Evolutionary conservation across 2,329 filamentous ascomycete genomes (phyloP), one percentile per base, ranked within the genome.

Genomic region (Aspergillus sp.): DNA sequence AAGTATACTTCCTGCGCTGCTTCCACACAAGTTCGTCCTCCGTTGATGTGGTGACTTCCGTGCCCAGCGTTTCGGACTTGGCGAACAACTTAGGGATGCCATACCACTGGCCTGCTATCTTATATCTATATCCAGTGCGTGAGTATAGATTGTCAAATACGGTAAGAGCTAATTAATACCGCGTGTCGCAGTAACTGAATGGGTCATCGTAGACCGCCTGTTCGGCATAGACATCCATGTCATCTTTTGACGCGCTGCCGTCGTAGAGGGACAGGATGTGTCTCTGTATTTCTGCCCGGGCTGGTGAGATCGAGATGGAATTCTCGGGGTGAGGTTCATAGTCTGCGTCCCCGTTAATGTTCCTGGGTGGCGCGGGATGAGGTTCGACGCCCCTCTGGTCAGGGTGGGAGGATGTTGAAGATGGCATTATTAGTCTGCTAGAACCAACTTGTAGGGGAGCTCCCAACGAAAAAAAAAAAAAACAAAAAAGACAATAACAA

Each of bases 81-180:
- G 42, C 11, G 32, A 60, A 60, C 4, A 60, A 22, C 39, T 58
- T 55, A 4, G 58, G 58, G 17, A 60, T 55, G 13, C 55, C 58
- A 36, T 58, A 58, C 58, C 58, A 60, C 26, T 60, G 58, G 15
- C 58, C 58, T 4, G 58, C 58, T 5, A 58, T 58, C 32, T 60
- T 60, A 18, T 58, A 43, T 7, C 55, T 57, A 9, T 3, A 9
- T 30, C 9, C 26, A 11, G 26, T 30, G 8, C 9, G 26, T 30
- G 9, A 30, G 11, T 30, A 4, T 30, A 4, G 8, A 30, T 30
- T 30, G 8, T 30, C 26, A 11, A 30, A 11, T 30, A 1, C 3
- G 22, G 30, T 1, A 17, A 9, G n/a, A 32, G 22, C 4, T 13
- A n/a, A n/a, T 22, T 9, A 15, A 44, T 54, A 57, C 48, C 58